phyloP scores from a whole-genome alignment of 176 grass and related monocot genomes.

The Alopecurus myosuroides region DNA sequence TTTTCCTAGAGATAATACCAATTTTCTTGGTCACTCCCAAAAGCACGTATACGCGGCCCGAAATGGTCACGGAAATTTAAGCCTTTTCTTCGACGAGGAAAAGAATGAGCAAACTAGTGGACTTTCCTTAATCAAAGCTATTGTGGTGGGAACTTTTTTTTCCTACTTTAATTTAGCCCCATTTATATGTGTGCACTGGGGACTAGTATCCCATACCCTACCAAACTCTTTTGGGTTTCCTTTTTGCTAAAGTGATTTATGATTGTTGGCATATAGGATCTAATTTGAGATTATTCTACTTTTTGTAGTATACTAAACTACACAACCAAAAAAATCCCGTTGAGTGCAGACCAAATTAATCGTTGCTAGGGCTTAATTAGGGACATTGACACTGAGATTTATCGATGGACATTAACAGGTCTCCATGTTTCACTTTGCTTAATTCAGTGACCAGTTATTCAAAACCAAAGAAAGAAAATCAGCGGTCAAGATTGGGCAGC shows the following conservation, averaged over 20 bases:
- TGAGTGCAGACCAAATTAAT: too few species aligned
- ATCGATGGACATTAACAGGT: too few species aligned
- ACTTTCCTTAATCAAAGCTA: conserved; percentile 14
- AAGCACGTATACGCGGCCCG: neutral
- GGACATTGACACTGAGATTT: too few species aligned
- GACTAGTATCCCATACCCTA: neutral
- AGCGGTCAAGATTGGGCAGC: neutral
- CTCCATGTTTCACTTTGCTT: too few species aligned
- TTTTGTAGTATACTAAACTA: too few species aligned
- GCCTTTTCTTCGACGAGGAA: neutral
- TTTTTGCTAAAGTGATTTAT: neutral
- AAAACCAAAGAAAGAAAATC: too few species aligned
- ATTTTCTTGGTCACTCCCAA: neutral
- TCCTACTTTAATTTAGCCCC: neutral
- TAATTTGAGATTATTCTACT: conserved; percentile 2
- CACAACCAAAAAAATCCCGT: too few species aligned
- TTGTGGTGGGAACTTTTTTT: neutral
- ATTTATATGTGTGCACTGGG: neutral
- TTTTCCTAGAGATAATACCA: conserved; percentile 18
- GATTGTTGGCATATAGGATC: conserved; percentile 1
- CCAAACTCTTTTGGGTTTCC: neutral
- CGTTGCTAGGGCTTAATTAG: too few species aligned
- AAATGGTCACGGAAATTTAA: neutral
- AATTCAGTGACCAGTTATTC: neutral
- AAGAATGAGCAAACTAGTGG: neutral